Conservation (phyloP, 805 yeast species). For the Ogataea trehaloabstinens region DNA sequence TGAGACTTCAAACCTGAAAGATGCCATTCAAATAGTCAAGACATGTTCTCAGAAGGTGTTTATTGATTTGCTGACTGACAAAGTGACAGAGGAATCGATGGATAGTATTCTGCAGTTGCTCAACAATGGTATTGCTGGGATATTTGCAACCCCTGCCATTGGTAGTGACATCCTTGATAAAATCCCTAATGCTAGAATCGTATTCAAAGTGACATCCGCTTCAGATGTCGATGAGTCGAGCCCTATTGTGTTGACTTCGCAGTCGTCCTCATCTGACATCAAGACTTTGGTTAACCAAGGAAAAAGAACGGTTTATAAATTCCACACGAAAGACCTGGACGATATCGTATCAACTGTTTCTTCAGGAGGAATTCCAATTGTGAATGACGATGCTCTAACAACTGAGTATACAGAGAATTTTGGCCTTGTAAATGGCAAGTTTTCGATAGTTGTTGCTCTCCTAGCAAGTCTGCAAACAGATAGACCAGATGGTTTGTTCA, state of each 20-base stretch:
- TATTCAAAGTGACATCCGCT: constrained; percentile 20
- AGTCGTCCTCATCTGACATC: constrained; percentile 15
- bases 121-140: constrained; percentile 30
- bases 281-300: constrained; percentile 13
- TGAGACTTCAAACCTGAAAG: constrained; percentile 13
- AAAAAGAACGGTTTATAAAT: constrained; percentile 14
- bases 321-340: constrained; percentile 3
- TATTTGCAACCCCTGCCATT: constrained; percentile 22
- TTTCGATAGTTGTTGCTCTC: constrained; percentile 37
- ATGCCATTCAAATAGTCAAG: constrained; percentile 14
- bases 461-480: constrained; percentile 65
- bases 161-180: constrained; percentile 21
- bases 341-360: constrained; percentile 23
- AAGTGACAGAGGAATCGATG: constrained; percentile 16
- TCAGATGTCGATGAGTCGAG: constrained; percentile 19
- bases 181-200: constrained; percentile 35
- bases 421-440: constrained; percentile 31
- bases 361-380: constrained; percentile 37
- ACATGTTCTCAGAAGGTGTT: constrained; percentile 18
- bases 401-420: constrained; percentile 24
- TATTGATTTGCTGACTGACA: constrained; percentile 23
- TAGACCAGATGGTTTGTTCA: constrained; percentile 78
- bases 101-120: constrained; percentile 23
- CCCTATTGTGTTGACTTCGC: constrained; percentile 19
- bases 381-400: constrained; percentile 30